Evolutionary conservation across 2,329 filamentous ascomycete species (phyloP).

Genomic region (Penicillium sp.): DNA sequence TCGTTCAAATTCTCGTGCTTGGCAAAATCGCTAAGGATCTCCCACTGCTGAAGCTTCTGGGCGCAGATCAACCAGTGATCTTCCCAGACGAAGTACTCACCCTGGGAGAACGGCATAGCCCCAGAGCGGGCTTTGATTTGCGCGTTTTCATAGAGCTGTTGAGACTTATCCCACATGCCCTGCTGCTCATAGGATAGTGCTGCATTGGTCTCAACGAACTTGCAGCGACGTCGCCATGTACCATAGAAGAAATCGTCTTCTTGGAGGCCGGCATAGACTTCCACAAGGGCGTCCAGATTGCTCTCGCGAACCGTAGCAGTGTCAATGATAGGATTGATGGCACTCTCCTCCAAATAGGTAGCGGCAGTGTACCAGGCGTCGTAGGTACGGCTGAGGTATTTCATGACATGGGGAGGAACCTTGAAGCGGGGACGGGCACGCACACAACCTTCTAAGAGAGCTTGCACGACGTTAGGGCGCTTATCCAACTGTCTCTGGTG

Average conservation of each 20-base stretch:
- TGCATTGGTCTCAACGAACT: constrained; percentile 96
- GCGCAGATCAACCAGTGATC: constrained; percentile 98
- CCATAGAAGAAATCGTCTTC: constrained; percentile 98
- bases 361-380: constrained; percentile 97
- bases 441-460: constrained; percentile 82
- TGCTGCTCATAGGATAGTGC: constrained; percentile 98
- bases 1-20: constrained; percentile 99
- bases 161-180: constrained; percentile 98
- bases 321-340: constrained; percentile 80
- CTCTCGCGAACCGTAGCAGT: constrained; percentile 85
- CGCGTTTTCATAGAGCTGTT: constrained; percentile 92
- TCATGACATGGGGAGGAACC: constrained; percentile 92
- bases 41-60: constrained; percentile 98
- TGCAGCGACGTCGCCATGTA: constrained; percentile 90
- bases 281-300: constrained; percentile 92
- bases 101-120: constrained; percentile 92
- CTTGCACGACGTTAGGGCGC: constrained; percentile 92
- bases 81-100: constrained; percentile 99
- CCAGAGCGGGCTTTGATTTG: constrained; percentile 97
- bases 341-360: constrained; percentile 84
- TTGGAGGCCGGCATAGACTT: constrained; percentile 84
- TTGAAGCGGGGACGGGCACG: constrained; percentile 84
- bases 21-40: constrained; percentile 93
- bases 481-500: constrained; percentile 93
- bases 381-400: constrained; percentile 90